phyloP scores from a whole-genome alignment of 169 alveolate genomes.

The Plasmodium ovale region DNA sequence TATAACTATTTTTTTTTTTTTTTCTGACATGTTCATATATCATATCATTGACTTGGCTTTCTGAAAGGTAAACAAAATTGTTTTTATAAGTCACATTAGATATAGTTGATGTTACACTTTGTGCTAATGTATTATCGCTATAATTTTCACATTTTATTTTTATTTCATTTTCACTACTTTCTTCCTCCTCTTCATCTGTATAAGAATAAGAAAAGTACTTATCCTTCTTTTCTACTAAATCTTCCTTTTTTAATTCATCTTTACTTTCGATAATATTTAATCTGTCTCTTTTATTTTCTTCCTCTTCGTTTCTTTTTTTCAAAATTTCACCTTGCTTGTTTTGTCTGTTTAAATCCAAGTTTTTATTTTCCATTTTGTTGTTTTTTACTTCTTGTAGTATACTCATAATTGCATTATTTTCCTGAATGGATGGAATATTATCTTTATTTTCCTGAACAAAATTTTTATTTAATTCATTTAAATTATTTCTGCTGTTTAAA shows the following conservation, averaged over 20 bases:
- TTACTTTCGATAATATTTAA: background rate
- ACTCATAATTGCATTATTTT: slow-evolving; percentile 57
- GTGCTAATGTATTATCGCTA: slow-evolving; percentile 70
- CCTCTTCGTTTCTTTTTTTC: background rate
- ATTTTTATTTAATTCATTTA: slow-evolving; percentile 28
- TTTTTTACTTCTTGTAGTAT: slow-evolving; percentile 64
- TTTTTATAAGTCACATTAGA: slow-evolving; percentile 50
- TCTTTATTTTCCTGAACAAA: slow-evolving; percentile 50
- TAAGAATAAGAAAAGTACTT: background rate
- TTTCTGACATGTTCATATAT: slow-evolving; percentile 41
- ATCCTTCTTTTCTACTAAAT: background rate
- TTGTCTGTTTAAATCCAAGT: background rate
- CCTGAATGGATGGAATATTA: slow-evolving; percentile 50
- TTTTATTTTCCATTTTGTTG: slow-evolving; percentile 26
- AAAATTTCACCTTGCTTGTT: background rate
- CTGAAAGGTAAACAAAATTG: slow-evolving; percentile 51
- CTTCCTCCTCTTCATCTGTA: slow-evolving; percentile 15
- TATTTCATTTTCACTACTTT: slow-evolving; percentile 70
- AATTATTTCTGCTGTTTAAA: slow-evolving; percentile 26
- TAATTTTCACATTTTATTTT: slow-evolving; percentile 76
- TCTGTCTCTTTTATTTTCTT: background rate
- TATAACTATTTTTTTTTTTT: slow-evolving; percentile 71
- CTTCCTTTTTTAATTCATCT: slow-evolving; percentile 7
- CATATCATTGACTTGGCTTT: slow-evolving; percentile 36
- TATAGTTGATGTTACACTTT: slow-evolving; percentile 73